phyloP scores from a whole-genome alignment of 2,329 filamentous ascomycete genomes.

The Diaporthe citrichinensis region DNA sequence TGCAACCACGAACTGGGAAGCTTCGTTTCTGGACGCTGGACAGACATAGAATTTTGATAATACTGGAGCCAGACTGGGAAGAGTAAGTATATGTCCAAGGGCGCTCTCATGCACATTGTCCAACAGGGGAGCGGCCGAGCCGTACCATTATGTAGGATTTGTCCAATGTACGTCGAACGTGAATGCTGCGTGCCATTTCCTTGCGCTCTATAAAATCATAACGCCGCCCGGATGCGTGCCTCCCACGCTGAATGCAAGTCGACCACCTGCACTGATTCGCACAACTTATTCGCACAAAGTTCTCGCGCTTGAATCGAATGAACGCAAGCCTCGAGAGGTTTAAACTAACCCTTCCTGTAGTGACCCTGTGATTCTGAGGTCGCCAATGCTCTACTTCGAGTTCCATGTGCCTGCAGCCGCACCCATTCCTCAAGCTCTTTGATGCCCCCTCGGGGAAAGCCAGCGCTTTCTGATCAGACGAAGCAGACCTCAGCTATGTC shows the following conservation, averaged over 20 bases:
- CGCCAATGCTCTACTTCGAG: not conserved
- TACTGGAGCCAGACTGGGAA: too few relatives aligned
- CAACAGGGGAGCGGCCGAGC: not conserved
- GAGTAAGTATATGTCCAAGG: not conserved
- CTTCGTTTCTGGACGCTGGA: not conserved
- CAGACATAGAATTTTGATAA: not conserved
- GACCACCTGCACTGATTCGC: conserved; percentile 10
- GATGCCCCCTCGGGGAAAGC: not conserved
- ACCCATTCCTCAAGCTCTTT: not conserved
- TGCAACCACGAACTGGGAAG: not conserved
- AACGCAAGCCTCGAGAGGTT: not conserved
- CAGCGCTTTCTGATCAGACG: not conserved
- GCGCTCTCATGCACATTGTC: not conserved
- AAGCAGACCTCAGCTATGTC: not conserved
- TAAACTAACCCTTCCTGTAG: not conserved
- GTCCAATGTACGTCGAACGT: not conserved
- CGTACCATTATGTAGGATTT: not conserved
- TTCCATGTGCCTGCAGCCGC: not conserved
- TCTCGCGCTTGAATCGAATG: not conserved
- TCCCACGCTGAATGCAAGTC: conserved; percentile 17
- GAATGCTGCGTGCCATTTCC: conserved; percentile 19
- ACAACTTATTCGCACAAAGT: not conserved
- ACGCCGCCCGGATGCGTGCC: conserved; percentile 27
- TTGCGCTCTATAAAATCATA: conserved; percentile 22
- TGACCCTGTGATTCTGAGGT: not conserved